Evolutionary conservation across 192 early-diverging fungal species (phyloP), one percentile per base, ranked within the genome.

Genomic region (Phlyctochytrium bullatum): DNA sequence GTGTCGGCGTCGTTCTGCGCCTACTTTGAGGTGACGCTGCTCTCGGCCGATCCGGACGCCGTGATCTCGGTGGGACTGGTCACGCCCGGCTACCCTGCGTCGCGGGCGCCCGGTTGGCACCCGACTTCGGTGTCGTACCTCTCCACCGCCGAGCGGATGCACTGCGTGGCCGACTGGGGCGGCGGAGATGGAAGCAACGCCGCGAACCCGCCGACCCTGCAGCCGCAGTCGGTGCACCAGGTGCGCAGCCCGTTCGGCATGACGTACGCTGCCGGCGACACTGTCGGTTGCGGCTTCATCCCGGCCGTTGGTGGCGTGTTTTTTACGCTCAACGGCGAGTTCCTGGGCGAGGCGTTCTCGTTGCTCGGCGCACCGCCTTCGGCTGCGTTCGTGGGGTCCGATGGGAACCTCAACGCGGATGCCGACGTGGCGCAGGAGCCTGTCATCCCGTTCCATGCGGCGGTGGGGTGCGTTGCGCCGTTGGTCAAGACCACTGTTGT

Each of bases 251-350:
- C 40, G 40, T 47, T 47, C 40, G 40, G 40, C 6, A 47, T 47
- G 40, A 47, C 40, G 54, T 57, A 24, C 25, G 54, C 20, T 28
- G 27, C 54, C 12, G 54, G 54, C 6, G 54, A 57, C 25, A 57
- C 54, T 10, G 25, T 57, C 54, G 54, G 54, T 6, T 57, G 54
- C 54, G 54, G 54, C 12, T 57, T 20, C 54, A 57, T 57, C 10
- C 54, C 54, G 6, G 54, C 54, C 27, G 27, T 57, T 25, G 54
- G 54, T 14, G 16, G 54, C 27, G 54, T 57, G 54, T 57, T 57
- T 25, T 57, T 57, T 27, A 57, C 54, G 6, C 54, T 57, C 4
- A 57, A 57, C 54, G 54, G 54, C 12, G 54, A 57, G 54, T 57
- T 57, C 27, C 27, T 57, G 20, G 54, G 54, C 27, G 54, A 57